Conservation (phyloP, 257 asterid species). For the Nicotiana attenuata region DNA sequence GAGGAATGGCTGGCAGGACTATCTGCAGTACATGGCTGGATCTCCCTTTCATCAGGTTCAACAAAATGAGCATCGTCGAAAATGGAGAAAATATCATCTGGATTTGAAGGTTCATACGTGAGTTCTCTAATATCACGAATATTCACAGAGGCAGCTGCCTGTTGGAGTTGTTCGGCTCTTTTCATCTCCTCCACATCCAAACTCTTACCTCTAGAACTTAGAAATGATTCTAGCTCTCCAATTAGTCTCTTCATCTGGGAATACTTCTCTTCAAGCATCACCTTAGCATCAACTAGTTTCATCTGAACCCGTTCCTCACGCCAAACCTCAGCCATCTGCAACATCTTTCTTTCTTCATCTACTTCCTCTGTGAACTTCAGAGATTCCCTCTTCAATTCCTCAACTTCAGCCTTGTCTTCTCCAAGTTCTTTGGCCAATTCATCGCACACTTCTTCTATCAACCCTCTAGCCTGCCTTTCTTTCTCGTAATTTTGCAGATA, state of each 20-base stretch:
- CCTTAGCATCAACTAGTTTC: constrained; percentile 67
- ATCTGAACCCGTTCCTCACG: constrained; percentile 77
- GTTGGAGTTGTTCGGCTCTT: constrained; percentile 45
- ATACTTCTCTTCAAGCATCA: constrained; percentile 61
- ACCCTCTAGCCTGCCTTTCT: constrained; percentile 55
- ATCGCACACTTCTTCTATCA: constrained; percentile 69
- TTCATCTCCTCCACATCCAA: constrained; percentile 36
- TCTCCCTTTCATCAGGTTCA: constrained; percentile 37
- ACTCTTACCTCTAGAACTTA: constrained; percentile 24
- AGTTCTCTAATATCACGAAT: constrained; percentile 51
- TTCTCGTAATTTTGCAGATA: constrained; percentile 55
- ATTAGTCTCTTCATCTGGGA: constrained; percentile 45
- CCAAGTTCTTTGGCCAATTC: constrained; percentile 68
- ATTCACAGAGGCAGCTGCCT: constrained; percentile 40
- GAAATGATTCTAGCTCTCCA: constrained; percentile 41
- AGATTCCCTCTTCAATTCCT: constrained; percentile 54
- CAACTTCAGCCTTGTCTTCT: constrained; percentile 57
- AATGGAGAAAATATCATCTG: constrained; percentile 45
- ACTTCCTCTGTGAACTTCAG: constrained; percentile 51
- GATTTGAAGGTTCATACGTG: constrained; percentile 52
- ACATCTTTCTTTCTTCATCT: constrained; percentile 69
- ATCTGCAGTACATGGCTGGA: constrained; percentile 30
- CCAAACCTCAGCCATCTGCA: constrained; percentile 82
- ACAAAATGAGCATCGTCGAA: constrained; percentile 41
- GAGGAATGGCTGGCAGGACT: constrained; percentile 38